Conservation (phyloP, 352 stramenopile genomes). For the Phytophthora brassicae region DNA sequence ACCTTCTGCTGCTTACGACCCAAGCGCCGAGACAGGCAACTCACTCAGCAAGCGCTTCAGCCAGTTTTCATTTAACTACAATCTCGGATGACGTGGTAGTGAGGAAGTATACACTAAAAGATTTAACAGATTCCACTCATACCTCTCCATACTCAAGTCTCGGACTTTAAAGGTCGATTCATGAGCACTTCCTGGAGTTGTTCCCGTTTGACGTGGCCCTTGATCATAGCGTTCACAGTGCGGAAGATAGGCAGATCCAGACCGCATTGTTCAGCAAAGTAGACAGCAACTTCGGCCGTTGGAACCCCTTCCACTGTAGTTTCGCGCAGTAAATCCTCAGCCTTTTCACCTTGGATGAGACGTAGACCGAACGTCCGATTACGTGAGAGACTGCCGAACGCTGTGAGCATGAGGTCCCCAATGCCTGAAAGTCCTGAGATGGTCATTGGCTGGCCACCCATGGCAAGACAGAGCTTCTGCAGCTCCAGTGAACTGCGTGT, state of each 20-base stretch:
- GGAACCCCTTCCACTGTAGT: slow-evolving; percentile 94
- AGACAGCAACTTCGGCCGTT: slow-evolving; percentile 92
- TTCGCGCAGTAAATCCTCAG: slow-evolving; percentile 93
- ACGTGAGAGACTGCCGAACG: slow-evolving; percentile 94
- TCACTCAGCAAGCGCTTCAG: slow-evolving; percentile 86
- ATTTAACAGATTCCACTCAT: slow-evolving; percentile 7
- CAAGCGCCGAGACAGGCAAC: slow-evolving; percentile 58
- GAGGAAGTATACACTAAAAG: slow-evolving; percentile 19
- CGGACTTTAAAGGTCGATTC: slow-evolving; percentile 79
- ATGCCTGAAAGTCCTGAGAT: slow-evolving; percentile 93
- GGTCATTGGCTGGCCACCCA: slow-evolving; percentile 94
- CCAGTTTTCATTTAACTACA: slow-evolving; percentile 91
- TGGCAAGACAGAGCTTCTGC: slow-evolving; percentile 92
- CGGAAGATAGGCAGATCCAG: slow-evolving; percentile 92
- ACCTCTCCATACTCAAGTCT: slow-evolving; percentile 41
- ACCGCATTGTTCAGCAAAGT: slow-evolving; percentile 89
- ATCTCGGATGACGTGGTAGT: slow-evolving; percentile 39
- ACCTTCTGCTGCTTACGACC: slow-evolving; percentile 78
- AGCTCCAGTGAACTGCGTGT: slow-evolving; percentile 96
- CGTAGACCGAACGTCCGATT: slow-evolving; percentile 95
- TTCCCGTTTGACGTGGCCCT: slow-evolving; percentile 74
- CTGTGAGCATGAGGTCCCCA: slow-evolving; percentile 96
- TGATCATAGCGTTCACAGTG: slow-evolving; percentile 85
- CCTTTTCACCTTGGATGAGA: slow-evolving; percentile 90
- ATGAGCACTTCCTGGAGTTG: slow-evolving; percentile 77